Evolutionary conservation across 116 monocot species (phyloP), one percentile per base, ranked within the genome.

Genomic region (Phalaenopsis hybrid): DNA sequence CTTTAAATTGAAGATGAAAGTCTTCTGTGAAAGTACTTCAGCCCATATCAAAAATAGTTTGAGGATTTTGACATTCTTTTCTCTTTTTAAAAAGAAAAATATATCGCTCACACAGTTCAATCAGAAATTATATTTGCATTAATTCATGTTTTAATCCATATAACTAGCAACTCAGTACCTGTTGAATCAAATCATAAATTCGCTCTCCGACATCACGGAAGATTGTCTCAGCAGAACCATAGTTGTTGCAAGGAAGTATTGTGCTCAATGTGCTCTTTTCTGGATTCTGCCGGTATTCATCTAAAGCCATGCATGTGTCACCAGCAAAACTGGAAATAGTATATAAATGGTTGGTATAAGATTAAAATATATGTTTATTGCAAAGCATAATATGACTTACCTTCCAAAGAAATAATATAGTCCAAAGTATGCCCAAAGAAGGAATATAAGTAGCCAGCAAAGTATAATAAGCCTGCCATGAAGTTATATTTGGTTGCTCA

Each of bases 391-490:
- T 12, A 44, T 51, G 52, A 77, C 90, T 88, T 82, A 92, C 96
- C 81, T 85, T 41, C 83, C 85, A 44, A 96, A 50, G 86, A 92
- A 96, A 83, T 87, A 91, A 80, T 93, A 96, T 59, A 93, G 74
- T 10, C 93, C 96, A 61, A 92, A 92, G 78, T 76, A 86, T 44
- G 83, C 46, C 93, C 93, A 96, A 78, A 89, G 86, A 74, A 93
- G 79, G 79, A 75, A 79, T 84, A 87, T 90, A 55, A 91, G 63
- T 16, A 91, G 25, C 93, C 93, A 96, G 82, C 90, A 89, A 50
- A 93, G 10, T 10, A 77, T 49, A 16, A 90, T 57, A 61, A 91
- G 78, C 86, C 96, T 96, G 87, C 9, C 28, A 37, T 31, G 15
- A 72, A 37, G 16, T 2, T 37, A 15, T 13, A 37, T 37, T 41